Evolutionary conservation across 2,329 filamentous ascomycete genomes (phyloP).

Genomic region (Microdochium nivale): DNA sequence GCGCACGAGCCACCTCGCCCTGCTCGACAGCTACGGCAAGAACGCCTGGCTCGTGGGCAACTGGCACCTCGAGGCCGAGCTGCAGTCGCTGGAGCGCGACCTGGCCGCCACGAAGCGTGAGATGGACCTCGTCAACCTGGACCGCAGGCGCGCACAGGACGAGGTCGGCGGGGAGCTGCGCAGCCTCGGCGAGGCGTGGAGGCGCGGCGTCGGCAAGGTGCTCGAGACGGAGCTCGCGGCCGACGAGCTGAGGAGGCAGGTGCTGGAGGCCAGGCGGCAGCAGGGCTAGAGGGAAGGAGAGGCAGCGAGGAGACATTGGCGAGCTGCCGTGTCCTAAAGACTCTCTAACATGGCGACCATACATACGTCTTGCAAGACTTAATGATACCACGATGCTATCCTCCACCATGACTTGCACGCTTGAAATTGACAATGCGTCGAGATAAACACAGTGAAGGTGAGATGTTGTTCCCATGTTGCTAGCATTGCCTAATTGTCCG

Average conservation of each 20-base stretch:
- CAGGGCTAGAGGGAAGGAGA: conserved; percentile 8
- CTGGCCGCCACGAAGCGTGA: conserved; percentile 58
- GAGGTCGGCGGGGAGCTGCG: conserved; percentile 64
- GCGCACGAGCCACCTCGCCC: conserved; percentile 49
- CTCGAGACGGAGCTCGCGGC: conserved; percentile 83
- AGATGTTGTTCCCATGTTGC: too few species aligned
- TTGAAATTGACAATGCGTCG: too few species aligned
- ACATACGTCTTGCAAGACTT: too few species aligned
- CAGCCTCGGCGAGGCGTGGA: conserved; percentile 71
- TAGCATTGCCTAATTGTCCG: too few species aligned
- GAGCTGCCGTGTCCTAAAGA: too few species aligned
- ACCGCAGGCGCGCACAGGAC: conserved; percentile 62
- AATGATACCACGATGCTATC: too few species aligned
- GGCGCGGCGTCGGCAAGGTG: conserved; percentile 65
- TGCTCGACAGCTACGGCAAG: conserved; percentile 77
- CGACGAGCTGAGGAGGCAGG: conserved; percentile 59
- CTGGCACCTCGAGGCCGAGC: conserved; percentile 64
- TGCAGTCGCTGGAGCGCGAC: conserved; percentile 64
- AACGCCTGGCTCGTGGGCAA: conserved; percentile 91
- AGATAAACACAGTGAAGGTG: too few species aligned
- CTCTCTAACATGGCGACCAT: too few species aligned
- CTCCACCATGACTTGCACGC: too few species aligned
- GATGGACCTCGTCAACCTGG: conserved; percentile 64
- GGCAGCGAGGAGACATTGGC: not conserved
- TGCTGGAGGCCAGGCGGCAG: conserved; percentile 52